Evolutionary conservation across 1,284 basidiomycete genomes (phyloP), one percentile per base, ranked within the genome.

Genomic region (Fomitopsis palustris): DNA sequence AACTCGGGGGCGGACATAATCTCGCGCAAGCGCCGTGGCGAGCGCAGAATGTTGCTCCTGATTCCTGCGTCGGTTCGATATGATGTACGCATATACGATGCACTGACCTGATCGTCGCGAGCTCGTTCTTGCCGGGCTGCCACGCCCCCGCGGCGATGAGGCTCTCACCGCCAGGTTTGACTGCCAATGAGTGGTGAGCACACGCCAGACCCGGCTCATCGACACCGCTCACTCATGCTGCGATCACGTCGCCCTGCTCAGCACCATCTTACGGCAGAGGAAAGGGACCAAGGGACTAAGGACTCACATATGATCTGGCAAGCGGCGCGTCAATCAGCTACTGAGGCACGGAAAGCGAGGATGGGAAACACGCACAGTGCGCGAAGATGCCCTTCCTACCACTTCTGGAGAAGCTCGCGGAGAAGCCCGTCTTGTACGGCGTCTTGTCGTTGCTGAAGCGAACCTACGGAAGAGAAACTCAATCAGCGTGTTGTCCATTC

Each of bases 361-460:
- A 37, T 42, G 57, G 51, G 41, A 53, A 51, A 23, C n/a, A 78
- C 90, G 75, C 66, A 93, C 91, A 92, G 53, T 76, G 76, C 23
- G 92, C 87, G 68, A 92, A 93, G 19, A 84, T 83, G 0, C 92
- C 90, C 65, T 94, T 94, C 55, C 87, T 76, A 1, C 92, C 92
- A 55, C 87, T 88, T 56, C 92, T 76, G 8, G 92, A 92, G 67
- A 92, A 90, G 61, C 84, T 88, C 0, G 88, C 90, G 3, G 87
- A 87, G 42, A 96, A 84, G 4, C 81, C 81, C 4, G 76, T 83
- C 76, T 97, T 96, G 77, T 97, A 97, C 0, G 95, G 95, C 3
- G 95, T 96, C 75, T 94, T 94, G 70, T 95, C 90, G 61, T 94
- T 93, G 68, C 91, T 92, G 73, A 96, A 96, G n/a, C 95, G 85